Percentiles rank a stretch among this genome's conserved stretches.
Evolutionary conservation across 108 stramenopile species (phyloP).

Genomic region (Fragilariopsis cylindrus): DNA sequence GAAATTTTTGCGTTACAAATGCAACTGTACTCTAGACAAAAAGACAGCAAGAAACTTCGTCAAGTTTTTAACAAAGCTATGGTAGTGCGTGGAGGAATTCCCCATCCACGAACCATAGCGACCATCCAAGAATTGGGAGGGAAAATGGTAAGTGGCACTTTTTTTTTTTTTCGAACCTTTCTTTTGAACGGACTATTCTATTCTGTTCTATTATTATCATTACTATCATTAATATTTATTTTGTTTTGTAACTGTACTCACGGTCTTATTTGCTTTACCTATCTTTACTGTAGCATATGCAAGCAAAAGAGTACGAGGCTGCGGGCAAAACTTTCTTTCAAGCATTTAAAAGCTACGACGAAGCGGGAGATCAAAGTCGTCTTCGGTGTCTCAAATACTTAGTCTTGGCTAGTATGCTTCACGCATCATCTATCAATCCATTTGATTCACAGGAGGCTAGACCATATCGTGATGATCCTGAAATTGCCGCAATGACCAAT

Average conservation of each 20-base stretch:
- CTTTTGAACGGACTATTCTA: too few relatives aligned
- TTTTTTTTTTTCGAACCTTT: too few relatives aligned
- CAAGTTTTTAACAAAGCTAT: slow-evolving; percentile 82
- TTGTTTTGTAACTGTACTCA: too few relatives aligned
- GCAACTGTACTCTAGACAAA: slow-evolving; percentile 82
- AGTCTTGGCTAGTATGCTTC: slow-evolving; percentile 92
- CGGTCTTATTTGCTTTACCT: too few relatives aligned
- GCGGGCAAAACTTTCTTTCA: slow-evolving; percentile 87
- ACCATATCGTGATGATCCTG: slow-evolving; percentile 91
- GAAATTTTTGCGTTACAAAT: slow-evolving; percentile 94
- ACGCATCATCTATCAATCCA: slow-evolving; percentile 89
- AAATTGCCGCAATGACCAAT: slow-evolving; percentile 94
- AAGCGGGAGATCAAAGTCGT: slow-evolving; percentile 88
- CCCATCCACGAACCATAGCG: slow-evolving; percentile 90
- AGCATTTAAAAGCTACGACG: slow-evolving; percentile 94
- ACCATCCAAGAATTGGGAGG: slow-evolving; percentile 92
- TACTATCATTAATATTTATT: too few relatives aligned
- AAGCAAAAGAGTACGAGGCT: slow-evolving; percentile 70
- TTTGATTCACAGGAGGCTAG: slow-evolving; percentile 94
- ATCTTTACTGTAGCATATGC: slow-evolving; percentile 58
- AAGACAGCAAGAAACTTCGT: slow-evolving; percentile 89
- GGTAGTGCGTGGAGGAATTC: slow-evolving; percentile 87
- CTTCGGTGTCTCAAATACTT: slow-evolving; percentile 89
- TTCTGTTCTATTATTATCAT: too few relatives aligned
- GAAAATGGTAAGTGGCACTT: slow-evolving; percentile 52